Evolutionary conservation across 306 rosid genomes (phyloP), one percentile per base, ranked within the genome.

Genomic region (Citrullus colocynthis): DNA sequence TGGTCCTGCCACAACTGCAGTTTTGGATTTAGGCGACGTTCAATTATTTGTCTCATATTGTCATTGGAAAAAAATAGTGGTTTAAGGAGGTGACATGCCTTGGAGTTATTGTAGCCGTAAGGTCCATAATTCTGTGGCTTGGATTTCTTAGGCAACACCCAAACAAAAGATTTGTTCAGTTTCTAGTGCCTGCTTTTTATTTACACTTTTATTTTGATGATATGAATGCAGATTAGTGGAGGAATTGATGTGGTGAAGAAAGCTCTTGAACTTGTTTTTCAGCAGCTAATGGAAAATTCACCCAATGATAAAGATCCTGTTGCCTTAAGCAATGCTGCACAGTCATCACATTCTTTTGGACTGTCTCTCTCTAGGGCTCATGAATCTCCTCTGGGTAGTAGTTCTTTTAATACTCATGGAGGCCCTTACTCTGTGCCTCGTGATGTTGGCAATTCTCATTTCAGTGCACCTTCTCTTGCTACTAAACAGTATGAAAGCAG

Each of bases 231-330:
- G 99, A 87, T 92, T 71, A 82, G 90, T 0, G 99, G 97, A 71
- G 92, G 81, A 61, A 87, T 85, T 74, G 96, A 84, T 59, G 96
- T 88, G 49, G 96, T 89, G 75, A 87, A 89, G 83, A 96, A 86
- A 84, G 99, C 99, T 77, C 87, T 96, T 85, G 90, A 79, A 76
- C 86, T 86, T 76, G 87, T 96, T 83, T 82, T 87, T 70, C 86
- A 79, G 71, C 97, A 88, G 85, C 93, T 96, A 77, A 82, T 88
- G 88, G 98, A 85, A 67, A 89, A 88, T 87, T 78, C 89, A 13
- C 83, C 90, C 17, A 87, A 87, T 52, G 96, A 87, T 82, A 78
- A 77, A 71, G 97, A 89, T 44, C 73, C 86, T 66, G 59, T 85
- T 36, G 16, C 83, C 66, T 24, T 80, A 55, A 83, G 82, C 75